Percentiles rank a stretch among this genome's conserved stretches.
Conservation (phyloP, 192 early-diverging fungal species). For the Funneliformis mosseae region DNA sequence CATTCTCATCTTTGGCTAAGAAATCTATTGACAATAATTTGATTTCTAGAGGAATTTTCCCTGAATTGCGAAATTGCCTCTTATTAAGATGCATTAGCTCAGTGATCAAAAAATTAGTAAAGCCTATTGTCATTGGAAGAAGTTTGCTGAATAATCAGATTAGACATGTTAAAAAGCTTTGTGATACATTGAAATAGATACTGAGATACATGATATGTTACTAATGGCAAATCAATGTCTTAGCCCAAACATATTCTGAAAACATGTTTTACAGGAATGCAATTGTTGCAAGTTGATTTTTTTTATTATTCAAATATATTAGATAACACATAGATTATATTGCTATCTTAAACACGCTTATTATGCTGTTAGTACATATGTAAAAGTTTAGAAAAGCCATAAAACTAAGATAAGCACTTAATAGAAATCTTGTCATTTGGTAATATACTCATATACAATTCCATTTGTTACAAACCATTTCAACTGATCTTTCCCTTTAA, state of each 20-base stretch:
- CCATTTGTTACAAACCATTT: too few relatives aligned
- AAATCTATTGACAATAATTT: too few relatives aligned
- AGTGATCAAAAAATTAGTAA: background rate
- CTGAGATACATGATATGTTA: constrained; percentile 19
- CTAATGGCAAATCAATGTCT: constrained; percentile 10
- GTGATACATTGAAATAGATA: too few relatives aligned
- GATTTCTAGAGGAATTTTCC: too few relatives aligned
- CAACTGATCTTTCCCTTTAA: too few relatives aligned
- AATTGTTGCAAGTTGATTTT: constrained; percentile 28
- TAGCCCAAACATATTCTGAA: constrained; percentile 15
- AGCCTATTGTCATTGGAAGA: background rate
- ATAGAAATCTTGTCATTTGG: too few relatives aligned
- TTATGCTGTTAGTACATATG: too few relatives aligned
- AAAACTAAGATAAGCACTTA: background rate
- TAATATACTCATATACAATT: background rate
- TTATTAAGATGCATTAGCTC: background rate
- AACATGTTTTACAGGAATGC: constrained; percentile 23
- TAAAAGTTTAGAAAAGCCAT: too few relatives aligned
- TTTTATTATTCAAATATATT: constrained; percentile 25
- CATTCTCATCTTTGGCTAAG: too few relatives aligned
- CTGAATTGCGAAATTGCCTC: constrained; percentile 17
- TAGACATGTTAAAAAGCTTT: too few relatives aligned
- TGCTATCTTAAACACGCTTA: background rate
- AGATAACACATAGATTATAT: constrained; percentile 1
- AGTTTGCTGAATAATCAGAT: too few relatives aligned